phyloP scores from a whole-genome alignment of 1,284 basidiomycete genomes.

The Ganoderma multipileum region DNA sequence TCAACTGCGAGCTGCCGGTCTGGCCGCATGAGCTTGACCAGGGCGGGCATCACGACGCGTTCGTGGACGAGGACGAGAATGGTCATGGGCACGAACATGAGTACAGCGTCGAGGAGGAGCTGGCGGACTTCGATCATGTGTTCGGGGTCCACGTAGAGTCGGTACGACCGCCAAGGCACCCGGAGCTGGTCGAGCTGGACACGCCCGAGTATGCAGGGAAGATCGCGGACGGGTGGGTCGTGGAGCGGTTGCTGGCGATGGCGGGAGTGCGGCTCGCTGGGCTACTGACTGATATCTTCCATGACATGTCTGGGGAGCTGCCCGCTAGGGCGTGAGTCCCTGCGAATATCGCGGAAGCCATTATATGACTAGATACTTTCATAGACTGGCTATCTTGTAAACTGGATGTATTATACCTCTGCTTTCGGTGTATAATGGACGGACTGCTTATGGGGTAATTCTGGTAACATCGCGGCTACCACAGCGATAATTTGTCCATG shows the following conservation, averaged over 20 bases:
- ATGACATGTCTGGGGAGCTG: slow-evolving; percentile 33
- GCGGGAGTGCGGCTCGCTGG: slow-evolving; percentile 85
- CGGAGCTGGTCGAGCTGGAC: slow-evolving; percentile 76
- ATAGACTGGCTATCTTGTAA: neutral
- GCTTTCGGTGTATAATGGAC: neutral
- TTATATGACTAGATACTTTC: neutral
- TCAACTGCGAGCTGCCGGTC: slow-evolving; percentile 75
- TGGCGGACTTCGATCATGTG: slow-evolving; percentile 6
- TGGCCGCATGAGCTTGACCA: slow-evolving; percentile 76
- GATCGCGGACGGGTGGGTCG: slow-evolving; percentile 69
- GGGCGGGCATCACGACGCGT: slow-evolving; percentile 13
- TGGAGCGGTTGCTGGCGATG: slow-evolving; percentile 85
- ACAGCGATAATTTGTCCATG: too few species aligned
- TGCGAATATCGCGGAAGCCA: neutral
- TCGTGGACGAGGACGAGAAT: slow-evolving; percentile 21
- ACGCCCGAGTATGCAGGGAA: slow-evolving; percentile 81
- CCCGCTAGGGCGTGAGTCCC: neutral
- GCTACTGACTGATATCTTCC: slow-evolving; percentile 79
- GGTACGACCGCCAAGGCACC: slow-evolving; percentile 31
- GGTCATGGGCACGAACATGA: slow-evolving; percentile 17
- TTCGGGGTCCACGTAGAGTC: slow-evolving; percentile 5
- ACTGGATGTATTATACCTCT: slow-evolving; percentile 1
- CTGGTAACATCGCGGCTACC: too few species aligned
- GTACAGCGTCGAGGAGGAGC: slow-evolving; percentile 1
- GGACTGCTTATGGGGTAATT: too few species aligned